phyloP scores from a whole-genome alignment of 352 stramenopile species.

The Pythium plurisporium region DNA sequence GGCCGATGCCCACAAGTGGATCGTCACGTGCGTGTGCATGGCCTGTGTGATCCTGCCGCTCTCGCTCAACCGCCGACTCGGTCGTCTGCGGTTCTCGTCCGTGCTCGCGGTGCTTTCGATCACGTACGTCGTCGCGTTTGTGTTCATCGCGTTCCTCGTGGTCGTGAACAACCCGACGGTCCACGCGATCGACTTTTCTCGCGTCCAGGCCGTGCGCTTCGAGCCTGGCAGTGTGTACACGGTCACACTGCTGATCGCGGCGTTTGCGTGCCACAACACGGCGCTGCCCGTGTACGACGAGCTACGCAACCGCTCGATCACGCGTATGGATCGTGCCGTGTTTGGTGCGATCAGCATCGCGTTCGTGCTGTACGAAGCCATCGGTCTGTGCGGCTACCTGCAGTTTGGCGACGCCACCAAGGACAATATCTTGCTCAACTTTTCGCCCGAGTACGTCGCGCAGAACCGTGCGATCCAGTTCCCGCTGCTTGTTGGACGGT shows the following conservation, averaged over 20 bases:
- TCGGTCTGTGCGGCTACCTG: constrained; percentile 66
- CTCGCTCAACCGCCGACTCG: constrained; percentile 50
- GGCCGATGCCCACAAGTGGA: constrained; percentile 37
- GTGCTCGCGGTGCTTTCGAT: constrained; percentile 65
- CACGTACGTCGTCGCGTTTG: constrained; percentile 61
- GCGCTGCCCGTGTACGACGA: constrained; percentile 76
- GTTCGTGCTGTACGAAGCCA: constrained; percentile 67
- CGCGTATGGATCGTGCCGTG: constrained; percentile 63
- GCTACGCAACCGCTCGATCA: constrained; percentile 43
- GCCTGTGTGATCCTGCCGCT: constrained; percentile 51
- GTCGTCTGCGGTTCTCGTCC: constrained; percentile 55
- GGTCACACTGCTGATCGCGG: constrained; percentile 66
- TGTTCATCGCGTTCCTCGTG: constrained; percentile 45
- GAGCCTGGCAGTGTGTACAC: constrained; percentile 67
- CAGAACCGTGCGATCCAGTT: constrained; percentile 34
- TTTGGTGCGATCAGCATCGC: constrained; percentile 52
- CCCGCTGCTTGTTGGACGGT: constrained; percentile 52
- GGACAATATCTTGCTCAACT: constrained; percentile 80
- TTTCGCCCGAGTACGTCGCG: constrained; percentile 52
- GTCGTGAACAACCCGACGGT: constrained; percentile 17
- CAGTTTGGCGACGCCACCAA: constrained; percentile 56
- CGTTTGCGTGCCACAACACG: constrained; percentile 77
- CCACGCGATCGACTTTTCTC: constrained; percentile 21
- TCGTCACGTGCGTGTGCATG: constrained; percentile 42
- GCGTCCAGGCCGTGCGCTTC: constrained; percentile 44